Evolutionary conservation across 1,284 basidiomycete species (phyloP).

Genomic region (Pulchroboletus neoregius): DNA sequence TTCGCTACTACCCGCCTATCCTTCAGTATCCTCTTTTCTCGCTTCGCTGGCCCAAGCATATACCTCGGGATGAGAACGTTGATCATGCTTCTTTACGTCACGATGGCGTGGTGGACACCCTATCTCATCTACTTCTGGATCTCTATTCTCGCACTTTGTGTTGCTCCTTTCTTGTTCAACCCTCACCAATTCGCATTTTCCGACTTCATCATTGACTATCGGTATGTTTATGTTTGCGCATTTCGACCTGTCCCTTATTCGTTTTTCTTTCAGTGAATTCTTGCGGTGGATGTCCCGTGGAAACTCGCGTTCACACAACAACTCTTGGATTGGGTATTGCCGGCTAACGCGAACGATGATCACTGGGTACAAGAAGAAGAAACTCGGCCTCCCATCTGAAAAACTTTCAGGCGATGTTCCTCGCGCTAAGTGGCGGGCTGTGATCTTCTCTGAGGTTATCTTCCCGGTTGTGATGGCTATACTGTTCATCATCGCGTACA

Average conservation of each 20-base stretch:
- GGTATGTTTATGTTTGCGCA: constrained; percentile 42
- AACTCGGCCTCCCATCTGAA: constrained; percentile 89
- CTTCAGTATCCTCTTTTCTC: constrained; percentile 91
- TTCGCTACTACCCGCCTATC: constrained; percentile 92
- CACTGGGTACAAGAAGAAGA: constrained; percentile 97
- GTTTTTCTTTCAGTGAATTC: constrained; percentile 65
- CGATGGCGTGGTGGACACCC: constrained; percentile 83
- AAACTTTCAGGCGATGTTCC: constrained; percentile 91
- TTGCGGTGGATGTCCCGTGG: constrained; percentile 96
- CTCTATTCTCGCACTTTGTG: constrained; percentile 80
- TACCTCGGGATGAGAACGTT: constrained; percentile 92
- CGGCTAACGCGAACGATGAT: constrained; percentile 92
- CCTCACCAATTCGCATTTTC: constrained; percentile 94
- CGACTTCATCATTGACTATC: constrained; percentile 95
- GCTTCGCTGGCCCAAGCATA: constrained; percentile 94
- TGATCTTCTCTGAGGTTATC: constrained; percentile 84
- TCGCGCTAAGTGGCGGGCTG: constrained; percentile 85
- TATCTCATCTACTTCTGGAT: constrained; percentile 97
- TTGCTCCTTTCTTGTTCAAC: constrained; percentile 95
- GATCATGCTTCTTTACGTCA: constrained; percentile 87
- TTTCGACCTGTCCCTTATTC: constrained; percentile 7
- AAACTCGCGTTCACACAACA: constrained; percentile 93
- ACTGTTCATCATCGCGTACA: constrained; percentile 84
- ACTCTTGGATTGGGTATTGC: constrained; percentile 98
- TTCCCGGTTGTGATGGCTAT: constrained; percentile 82